Evolutionary conservation across 139 green algal genomes (phyloP).

Genomic region (Yamagishiella unicocca): DNA sequence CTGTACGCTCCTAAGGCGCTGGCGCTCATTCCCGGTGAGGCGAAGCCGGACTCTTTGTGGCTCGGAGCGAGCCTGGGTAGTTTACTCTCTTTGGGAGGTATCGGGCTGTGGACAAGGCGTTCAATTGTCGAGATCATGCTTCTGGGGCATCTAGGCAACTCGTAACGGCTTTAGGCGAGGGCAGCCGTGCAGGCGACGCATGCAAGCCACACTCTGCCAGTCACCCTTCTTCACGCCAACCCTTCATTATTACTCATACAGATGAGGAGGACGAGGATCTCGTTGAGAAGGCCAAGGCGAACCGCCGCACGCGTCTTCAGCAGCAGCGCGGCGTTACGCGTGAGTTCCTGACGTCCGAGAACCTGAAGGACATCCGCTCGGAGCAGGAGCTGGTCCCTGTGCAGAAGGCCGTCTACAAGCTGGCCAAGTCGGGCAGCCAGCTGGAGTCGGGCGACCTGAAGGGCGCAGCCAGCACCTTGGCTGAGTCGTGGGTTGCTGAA

Average conservation of each 20-base stretch:
- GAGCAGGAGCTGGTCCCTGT: conserved; percentile 66
- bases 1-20: conserved; percentile 19
- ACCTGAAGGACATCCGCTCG: conserved; percentile 40
- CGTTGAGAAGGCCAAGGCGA: conserved; percentile 78
- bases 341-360: conserved; percentile 44
- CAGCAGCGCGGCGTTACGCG: conserved; percentile 39
- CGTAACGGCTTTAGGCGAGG: background rate
- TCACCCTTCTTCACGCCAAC: background rate
- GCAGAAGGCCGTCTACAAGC: conserved; percentile 72
- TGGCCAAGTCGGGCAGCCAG: conserved; percentile 65
- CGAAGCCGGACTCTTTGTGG: background rate
- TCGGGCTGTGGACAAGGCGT: background rate
- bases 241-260: background rate
- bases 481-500: conserved; percentile 67
- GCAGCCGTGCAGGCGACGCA: too few relatives aligned
- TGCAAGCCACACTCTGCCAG: background rate
- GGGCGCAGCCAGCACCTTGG: conserved; percentile 60
- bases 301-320: conserved; percentile 59
- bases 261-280: conserved; percentile 88
- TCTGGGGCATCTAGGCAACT: conserved; percentile 58
- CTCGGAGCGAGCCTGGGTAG: background rate
- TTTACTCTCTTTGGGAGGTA: background rate
- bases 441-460: conserved; percentile 69
- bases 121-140: conserved; percentile 20
- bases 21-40: conserved; percentile 24